A percentile compares a stretch with the other conserved stretches of the same genome.
Conservation (phyloP, 495 filamentous ascomycete genomes). For the Polyplosphaeria fusca region DNA sequence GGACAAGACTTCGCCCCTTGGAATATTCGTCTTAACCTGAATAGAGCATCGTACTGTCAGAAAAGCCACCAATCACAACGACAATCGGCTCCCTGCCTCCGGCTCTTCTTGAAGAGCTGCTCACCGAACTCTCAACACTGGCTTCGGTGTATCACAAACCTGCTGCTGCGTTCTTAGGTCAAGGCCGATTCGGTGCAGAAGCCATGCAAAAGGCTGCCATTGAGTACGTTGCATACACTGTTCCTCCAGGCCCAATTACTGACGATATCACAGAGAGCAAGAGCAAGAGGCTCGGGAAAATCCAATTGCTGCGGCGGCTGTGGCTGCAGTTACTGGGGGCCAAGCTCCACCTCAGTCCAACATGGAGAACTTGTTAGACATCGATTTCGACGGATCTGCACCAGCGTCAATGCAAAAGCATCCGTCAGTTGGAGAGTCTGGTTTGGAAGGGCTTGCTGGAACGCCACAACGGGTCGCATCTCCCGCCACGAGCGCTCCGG, state of each 20-base stretch:
- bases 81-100: slow-evolving; percentile 87
- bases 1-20: too few species aligned
- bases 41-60: slow-evolving; percentile 87
- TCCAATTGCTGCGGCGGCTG: slow-evolving; percentile 80
- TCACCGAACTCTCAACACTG: slow-evolving; percentile 88
- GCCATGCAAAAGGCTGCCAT: slow-evolving; percentile 94
- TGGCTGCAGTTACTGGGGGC: slow-evolving; percentile 59
- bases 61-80: slow-evolving; percentile 89
- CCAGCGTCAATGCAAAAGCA: slow-evolving; percentile 81
- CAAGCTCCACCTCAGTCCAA: slow-evolving; percentile 62
- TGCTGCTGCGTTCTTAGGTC: slow-evolving; percentile 91
- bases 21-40: too few species aligned
- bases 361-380: slow-evolving; percentile 92
- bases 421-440: slow-evolving; percentile 58
- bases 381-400: slow-evolving; percentile 94
- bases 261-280: slow-evolving; percentile 60
- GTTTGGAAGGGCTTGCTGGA: slow-evolving; percentile 69
- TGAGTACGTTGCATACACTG: slow-evolving; percentile 52
- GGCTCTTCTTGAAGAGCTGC: slow-evolving; percentile 76
- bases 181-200: slow-evolving; percentile 89
- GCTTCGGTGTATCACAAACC: slow-evolving; percentile 99
- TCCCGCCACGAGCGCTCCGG: slow-evolving; percentile 43
- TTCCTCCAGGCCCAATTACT: slow-evolving; percentile 17
- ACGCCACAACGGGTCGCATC: slow-evolving; percentile 79
- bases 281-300: slow-evolving; percentile 88